These are phyloP conservation scores for Fusarium haematococcum DNA, from an alignment of 2,329 filamentous ascomycete species.

Conservation along the genomic window DNA sequence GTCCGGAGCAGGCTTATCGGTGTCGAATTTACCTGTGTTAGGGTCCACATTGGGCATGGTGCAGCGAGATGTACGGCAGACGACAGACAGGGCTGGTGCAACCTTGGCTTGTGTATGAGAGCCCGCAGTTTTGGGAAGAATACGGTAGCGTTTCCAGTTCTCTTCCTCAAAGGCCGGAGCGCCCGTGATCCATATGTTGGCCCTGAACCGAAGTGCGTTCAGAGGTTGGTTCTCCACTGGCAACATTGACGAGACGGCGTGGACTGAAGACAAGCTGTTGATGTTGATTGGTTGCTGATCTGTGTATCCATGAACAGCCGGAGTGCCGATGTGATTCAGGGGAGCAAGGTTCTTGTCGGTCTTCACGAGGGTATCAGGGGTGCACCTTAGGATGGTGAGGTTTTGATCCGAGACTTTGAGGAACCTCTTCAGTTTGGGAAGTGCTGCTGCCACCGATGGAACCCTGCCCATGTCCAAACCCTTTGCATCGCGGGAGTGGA, in stretches of 20 bases:
- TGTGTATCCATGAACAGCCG: slow-evolving; percentile 34
- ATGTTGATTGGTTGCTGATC: slow-evolving; percentile 37
- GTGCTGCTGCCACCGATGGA: slow-evolving; percentile 2
- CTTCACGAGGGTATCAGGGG: slow-evolving; percentile 14
- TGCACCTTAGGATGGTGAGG: slow-evolving; percentile 22
- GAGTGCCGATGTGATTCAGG: slow-evolving; percentile 19
- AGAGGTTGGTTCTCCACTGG: slow-evolving; percentile 29
- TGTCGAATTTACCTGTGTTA: slow-evolving; percentile 14
- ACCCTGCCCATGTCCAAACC: slow-evolving; percentile 15
- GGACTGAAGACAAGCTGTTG: slow-evolving; percentile 30
- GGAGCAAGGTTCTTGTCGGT: slow-evolving; percentile 31
- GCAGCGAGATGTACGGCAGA: slow-evolving; percentile 35
- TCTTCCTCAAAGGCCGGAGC: slow-evolving; percentile 31
- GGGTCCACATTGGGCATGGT: slow-evolving; percentile 35
- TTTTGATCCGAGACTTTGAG: slow-evolving; percentile 25
- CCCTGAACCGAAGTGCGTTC: slow-evolving; percentile 33
- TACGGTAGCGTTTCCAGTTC: slow-evolving; percentile 27
- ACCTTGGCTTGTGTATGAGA: neutral
- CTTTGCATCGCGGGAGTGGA: slow-evolving; percentile 23
- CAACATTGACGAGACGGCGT: slow-evolving; percentile 24
- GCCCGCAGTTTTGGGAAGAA: neutral
- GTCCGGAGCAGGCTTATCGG: neutral
- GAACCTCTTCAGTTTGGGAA: slow-evolving; percentile 25
- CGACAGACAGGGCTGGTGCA: slow-evolving; percentile 20
- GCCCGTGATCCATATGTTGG: slow-evolving; percentile 33